Evolutionary conservation across 441 rosid genomes (phyloP).

Genomic region (Jatropha podagrica): DNA sequence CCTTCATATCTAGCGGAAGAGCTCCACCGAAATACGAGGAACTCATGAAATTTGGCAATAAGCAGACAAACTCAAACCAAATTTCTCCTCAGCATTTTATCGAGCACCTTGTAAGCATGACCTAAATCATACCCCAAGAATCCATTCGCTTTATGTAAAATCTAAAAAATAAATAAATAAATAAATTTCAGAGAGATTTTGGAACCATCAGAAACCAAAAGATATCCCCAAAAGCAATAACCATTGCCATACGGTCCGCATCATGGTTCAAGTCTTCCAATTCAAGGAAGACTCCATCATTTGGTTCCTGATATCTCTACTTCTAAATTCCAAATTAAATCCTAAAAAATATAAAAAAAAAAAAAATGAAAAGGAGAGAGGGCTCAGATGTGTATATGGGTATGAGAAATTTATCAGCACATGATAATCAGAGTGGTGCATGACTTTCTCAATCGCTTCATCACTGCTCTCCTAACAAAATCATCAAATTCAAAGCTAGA

Average conservation of each 20-base stretch:
- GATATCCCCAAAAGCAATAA: constrained; percentile 40
- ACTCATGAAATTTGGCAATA: no score
- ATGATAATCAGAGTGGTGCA: constrained; percentile 54
- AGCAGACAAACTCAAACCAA: no score
- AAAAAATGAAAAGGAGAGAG: background rate
- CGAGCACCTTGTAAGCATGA: no score
- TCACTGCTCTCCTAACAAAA: constrained; percentile 32
- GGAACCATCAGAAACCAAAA: constrained; percentile 59
- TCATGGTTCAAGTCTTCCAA: constrained; percentile 40
- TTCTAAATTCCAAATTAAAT: background rate
- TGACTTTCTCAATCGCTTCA: constrained; percentile 45
- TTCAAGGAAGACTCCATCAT: constrained; percentile 39
- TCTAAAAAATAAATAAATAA: no score
- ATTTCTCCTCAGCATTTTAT: no score
- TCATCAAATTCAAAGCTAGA: background rate
- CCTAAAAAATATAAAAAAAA: no score
- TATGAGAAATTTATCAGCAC: constrained; percentile 54
- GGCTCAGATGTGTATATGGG: constrained; percentile 53
- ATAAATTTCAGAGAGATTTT: background rate
- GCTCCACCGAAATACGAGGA: no score
- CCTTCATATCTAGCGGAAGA: no score
- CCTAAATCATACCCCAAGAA: no score
- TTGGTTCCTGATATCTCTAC: constrained; percentile 27
- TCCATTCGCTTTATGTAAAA: no score
- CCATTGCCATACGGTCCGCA: constrained; percentile 48